Percentiles rank a stretch among this genome's conserved stretches.
Conservation (phyloP, 2,329 filamentous ascomycete genomes). For the Aspergillus tubingensis region DNA sequence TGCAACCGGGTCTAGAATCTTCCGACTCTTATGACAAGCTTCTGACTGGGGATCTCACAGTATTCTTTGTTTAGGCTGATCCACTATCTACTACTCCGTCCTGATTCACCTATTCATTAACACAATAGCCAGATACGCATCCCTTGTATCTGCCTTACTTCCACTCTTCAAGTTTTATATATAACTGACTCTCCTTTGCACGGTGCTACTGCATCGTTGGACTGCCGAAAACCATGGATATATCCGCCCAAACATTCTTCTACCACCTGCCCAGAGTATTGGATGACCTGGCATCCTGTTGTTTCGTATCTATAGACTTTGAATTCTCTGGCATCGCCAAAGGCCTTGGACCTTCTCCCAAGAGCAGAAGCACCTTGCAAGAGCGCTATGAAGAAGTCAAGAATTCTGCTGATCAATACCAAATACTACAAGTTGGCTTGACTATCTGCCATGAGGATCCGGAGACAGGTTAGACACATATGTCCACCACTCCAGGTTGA, state of each 20-base stretch:
- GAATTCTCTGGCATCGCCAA: slow-evolving; percentile 65
- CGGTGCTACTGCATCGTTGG: background rate
- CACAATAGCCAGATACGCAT: background rate
- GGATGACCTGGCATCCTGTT: slow-evolving; percentile 58
- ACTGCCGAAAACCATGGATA: slow-evolving; percentile 52
- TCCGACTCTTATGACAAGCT: background rate
- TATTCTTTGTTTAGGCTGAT: background rate
- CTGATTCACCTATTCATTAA: background rate
- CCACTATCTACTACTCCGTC: background rate
- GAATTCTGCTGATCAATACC: slow-evolving; percentile 62
- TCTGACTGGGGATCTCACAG: background rate
- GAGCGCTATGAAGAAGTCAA: slow-evolving; percentile 63
- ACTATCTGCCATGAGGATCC: slow-evolving; percentile 63
- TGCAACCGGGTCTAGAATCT: background rate
- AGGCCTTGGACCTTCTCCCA: slow-evolving; percentile 40
- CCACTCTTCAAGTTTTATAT: background rate
- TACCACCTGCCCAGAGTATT: slow-evolving; percentile 58
- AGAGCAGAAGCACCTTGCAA: slow-evolving; percentile 56
- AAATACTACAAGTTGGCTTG: slow-evolving; percentile 67
- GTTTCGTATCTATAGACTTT: slow-evolving; percentile 66
- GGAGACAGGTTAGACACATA: slow-evolving; percentile 45
- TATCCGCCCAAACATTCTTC: slow-evolving; percentile 54
- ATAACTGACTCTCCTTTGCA: background rate
- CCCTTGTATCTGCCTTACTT: background rate
- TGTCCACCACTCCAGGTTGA: background rate